Percentiles rank a stretch among this genome's conserved stretches.
Conservation (phyloP, 1,139 yeast species). For the Spathaspora sp. region DNA sequence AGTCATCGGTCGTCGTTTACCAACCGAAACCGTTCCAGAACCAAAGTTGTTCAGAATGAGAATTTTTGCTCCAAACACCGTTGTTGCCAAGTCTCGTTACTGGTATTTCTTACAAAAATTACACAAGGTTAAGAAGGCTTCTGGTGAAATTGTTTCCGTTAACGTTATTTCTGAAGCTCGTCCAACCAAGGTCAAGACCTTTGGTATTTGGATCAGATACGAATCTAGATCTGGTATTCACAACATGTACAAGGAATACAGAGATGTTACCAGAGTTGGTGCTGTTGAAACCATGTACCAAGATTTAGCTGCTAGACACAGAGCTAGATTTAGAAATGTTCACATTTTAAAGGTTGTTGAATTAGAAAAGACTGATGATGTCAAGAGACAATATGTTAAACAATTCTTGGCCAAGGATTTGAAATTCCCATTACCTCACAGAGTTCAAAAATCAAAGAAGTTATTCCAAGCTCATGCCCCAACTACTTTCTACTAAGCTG, state of each 20-base stretch:
- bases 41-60: constrained; percentile 99
- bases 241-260: constrained; percentile 99
- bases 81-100: constrained; percentile 99
- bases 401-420: constrained; percentile 95
- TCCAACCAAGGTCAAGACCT: constrained; percentile 99
- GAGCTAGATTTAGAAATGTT: constrained; percentile 99
- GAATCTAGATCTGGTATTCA: constrained; percentile 99
- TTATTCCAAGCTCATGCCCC: constrained; percentile 93
- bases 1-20: constrained; percentile 99
- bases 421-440: constrained; percentile 99
- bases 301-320: constrained; percentile 99
- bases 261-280: constrained; percentile 98
- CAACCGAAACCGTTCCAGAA: constrained; percentile 98
- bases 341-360: constrained; percentile 99
- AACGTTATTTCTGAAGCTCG: constrained; percentile 89
- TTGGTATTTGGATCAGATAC: constrained; percentile 99
- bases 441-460: constrained; percentile 89
- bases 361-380: constrained; percentile 95
- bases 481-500: constrained; percentile 87
- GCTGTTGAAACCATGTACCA: constrained; percentile 99
- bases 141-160: constrained; percentile 97
- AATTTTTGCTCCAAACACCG: constrained; percentile 98
- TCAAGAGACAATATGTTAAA: constrained; percentile 98
- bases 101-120: constrained; percentile 99
- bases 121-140: constrained; percentile 99